Evolutionary conservation across 108 stramenopile genomes (phyloP).

Genomic region (Conticribra guillardii): DNA sequence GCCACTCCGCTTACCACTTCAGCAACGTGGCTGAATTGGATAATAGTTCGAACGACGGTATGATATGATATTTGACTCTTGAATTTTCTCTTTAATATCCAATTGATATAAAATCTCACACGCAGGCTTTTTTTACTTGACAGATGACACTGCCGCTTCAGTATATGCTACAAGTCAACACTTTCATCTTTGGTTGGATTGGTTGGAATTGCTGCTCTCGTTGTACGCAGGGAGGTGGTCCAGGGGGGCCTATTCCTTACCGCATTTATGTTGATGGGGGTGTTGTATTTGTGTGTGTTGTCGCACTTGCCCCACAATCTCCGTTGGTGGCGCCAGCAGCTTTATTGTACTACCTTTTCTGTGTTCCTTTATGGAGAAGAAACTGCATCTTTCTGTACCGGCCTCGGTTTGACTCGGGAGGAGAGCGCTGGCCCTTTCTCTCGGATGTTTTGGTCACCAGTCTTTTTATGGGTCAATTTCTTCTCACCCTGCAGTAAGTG

Average conservation of each 20-base stretch:
- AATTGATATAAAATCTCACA: no score
- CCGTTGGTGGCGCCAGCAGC: conserved; percentile 80
- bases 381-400: conserved; percentile 82
- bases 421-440: conserved; percentile 82
- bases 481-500: conserved; percentile 52
- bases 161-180: conserved; percentile 81
- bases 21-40: conserved; percentile 90
- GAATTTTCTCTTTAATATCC: no score
- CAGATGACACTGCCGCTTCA: conserved; percentile 71
- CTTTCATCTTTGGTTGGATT: conserved; percentile 65
- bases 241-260: conserved; percentile 83
- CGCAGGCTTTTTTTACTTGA: no score
- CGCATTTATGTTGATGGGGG: conserved; percentile 86
- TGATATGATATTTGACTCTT: conserved; percentile 22
- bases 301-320: conserved; percentile 78
- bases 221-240: conserved; percentile 61
- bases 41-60: conserved; percentile 69
- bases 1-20: conserved; percentile 66
- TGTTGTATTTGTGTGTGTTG: conserved; percentile 76
- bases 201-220: conserved; percentile 44
- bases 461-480: conserved; percentile 68
- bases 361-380: conserved; percentile 72
- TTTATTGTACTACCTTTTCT: conserved; percentile 74
- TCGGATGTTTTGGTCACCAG: conserved; percentile 73
- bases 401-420: conserved; percentile 82